These are phyloP conservation scores for Sugiyamaella lignohabitans DNA, from an alignment of 805 yeast genomes.

Conservation along the genomic window DNA sequence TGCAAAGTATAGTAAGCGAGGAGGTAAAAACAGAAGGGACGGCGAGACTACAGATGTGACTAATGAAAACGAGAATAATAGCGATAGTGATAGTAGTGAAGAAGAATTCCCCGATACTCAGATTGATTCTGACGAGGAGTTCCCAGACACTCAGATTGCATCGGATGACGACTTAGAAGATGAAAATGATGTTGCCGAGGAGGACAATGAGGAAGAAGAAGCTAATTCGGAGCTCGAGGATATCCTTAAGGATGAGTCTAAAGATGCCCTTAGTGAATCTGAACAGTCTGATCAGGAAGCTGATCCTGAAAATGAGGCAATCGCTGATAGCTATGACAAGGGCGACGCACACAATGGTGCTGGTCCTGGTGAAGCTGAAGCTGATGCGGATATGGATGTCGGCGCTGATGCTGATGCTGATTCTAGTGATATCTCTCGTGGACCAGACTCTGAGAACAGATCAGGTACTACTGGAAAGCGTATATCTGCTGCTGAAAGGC, in stretches of 20 bases:
- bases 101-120: slow-evolving; percentile 26
- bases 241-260: slow-evolving; percentile 4
- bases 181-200: not conserved
- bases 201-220: slow-evolving; percentile 1
- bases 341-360: too few relatives aligned
- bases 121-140: slow-evolving; percentile 24
- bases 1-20: slow-evolving; percentile 27
- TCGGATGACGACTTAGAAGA: slow-evolving; percentile 11
- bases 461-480: not conserved
- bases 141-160: slow-evolving; percentile 26
- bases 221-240: not conserved
- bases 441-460: not conserved
- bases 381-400: slow-evolving; percentile 1
- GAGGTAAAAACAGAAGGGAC: not conserved
- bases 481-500: slow-evolving; percentile 5
- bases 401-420: slow-evolving; percentile 8
- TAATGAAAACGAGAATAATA: slow-evolving; percentile 18
- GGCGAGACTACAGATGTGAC: slow-evolving; percentile 20
- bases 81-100: slow-evolving; percentile 23
- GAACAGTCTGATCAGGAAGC: slow-evolving; percentile 2
- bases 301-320: slow-evolving; percentile 4
- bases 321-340: not conserved
- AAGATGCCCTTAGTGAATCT: slow-evolving; percentile 11
- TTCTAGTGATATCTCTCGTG: not conserved
- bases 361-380: not conserved